These are phyloP conservation scores for Pestalotiopsis sp. DNA, from an alignment of 2,329 filamentous ascomycete species.

Conservation along the genomic window DNA sequence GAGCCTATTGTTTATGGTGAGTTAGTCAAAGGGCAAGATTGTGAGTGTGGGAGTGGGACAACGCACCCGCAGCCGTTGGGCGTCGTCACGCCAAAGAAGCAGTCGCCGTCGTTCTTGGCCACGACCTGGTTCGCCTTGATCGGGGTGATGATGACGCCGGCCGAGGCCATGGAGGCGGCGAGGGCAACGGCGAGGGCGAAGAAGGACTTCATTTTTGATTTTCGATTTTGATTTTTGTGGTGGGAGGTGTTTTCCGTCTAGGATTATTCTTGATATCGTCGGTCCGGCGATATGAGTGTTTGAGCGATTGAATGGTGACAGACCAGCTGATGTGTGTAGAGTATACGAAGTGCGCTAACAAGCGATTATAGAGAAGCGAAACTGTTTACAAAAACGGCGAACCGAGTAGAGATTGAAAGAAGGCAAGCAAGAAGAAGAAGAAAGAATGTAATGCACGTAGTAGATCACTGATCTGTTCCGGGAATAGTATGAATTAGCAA, in stretches of 20 bases:
- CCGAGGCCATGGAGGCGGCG: constrained; percentile 49
- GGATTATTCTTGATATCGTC: neutral
- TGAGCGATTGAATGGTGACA: neutral
- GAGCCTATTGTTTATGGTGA: neutral
- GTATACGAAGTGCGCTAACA: neutral
- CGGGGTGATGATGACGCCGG: constrained; percentile 59
- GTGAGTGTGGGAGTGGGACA: neutral
- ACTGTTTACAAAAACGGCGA: neutral
- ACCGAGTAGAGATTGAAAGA: neutral
- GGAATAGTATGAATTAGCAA: constrained; percentile 7
- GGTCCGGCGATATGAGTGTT: neutral
- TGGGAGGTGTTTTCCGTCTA: neutral
- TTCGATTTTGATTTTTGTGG: neutral
- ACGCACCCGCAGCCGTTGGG: constrained; percentile 61
- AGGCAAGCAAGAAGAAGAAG: neutral
- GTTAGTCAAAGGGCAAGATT: neutral
- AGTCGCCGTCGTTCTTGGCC: constrained; percentile 50
- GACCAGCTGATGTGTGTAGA: neutral
- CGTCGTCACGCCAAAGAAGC: constrained; percentile 58
- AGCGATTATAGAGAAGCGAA: neutral
- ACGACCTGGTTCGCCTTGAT: constrained; percentile 55
- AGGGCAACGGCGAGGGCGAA: constrained; percentile 43
- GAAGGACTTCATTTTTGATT: constrained; percentile 43
- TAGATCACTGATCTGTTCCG: constrained; percentile 19
- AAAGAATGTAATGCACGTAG: constrained; percentile 11